Percentiles rank a stretch among this genome's conserved stretches.
Conservation (phyloP, 352 stramenopile genomes). For the Phytophthora citricola region DNA sequence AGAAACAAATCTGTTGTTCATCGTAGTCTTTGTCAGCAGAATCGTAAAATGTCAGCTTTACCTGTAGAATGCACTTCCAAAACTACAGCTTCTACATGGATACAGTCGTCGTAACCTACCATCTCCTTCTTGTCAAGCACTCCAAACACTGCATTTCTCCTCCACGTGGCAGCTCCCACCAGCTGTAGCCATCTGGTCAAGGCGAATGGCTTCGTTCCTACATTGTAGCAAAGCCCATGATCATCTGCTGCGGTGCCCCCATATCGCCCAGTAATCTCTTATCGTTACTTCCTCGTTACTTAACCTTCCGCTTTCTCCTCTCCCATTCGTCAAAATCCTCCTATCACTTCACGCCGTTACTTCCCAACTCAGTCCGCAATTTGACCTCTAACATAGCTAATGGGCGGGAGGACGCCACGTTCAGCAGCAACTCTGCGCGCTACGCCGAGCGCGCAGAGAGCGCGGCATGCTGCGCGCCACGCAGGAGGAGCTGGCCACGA, state of each 20-base stretch:
- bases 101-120: neutral
- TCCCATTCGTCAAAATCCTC: neutral
- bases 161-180: neutral
- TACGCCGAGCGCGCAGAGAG: constrained; percentile 70
- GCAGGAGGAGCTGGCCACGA: constrained; percentile 80
- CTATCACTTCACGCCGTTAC: constrained; percentile 12
- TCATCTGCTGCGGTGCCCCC: neutral
- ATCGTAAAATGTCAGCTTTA: neutral
- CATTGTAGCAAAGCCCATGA: neutral
- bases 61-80: neutral
- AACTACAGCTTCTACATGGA: neutral
- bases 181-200: constrained; percentile 9
- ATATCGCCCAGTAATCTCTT: neutral
- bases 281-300: too few relatives aligned
- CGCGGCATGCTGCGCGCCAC: constrained; percentile 71
- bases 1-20: neutral
- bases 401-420: constrained; percentile 36
- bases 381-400: neutral
- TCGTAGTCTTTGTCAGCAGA: neutral
- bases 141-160: neutral
- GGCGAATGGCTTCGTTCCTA: neutral
- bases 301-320: neutral
- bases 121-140: neutral
- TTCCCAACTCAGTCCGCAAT: constrained; percentile 6
- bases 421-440: constrained; percentile 71